Conservation (phyloP, 1,139 yeast species). For the Diutina neorugosa region DNA sequence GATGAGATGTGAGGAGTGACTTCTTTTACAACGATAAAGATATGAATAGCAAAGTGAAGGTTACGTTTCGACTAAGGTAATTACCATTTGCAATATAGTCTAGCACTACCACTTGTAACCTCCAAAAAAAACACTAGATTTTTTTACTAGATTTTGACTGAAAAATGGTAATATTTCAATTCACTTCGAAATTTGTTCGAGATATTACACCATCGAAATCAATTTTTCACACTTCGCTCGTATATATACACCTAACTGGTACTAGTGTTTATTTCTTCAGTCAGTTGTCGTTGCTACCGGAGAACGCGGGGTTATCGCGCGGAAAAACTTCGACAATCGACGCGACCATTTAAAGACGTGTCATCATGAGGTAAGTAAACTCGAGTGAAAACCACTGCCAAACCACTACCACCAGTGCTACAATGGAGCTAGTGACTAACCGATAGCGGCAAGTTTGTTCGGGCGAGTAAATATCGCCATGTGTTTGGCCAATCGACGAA, state of each 20-base stretch:
- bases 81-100: too few species aligned
- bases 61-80: too few species aligned
- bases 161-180: too few species aligned
- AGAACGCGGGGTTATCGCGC: neutral
- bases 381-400: neutral
- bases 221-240: neutral
- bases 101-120: too few species aligned
- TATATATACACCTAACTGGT: neutral
- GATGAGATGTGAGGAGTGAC: neutral
- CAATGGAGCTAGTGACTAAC: neutral
- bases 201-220: too few species aligned
- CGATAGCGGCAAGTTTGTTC: conserved; percentile 78
- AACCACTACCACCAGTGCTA: neutral
- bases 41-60: too few species aligned
- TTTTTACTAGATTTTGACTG: too few species aligned
- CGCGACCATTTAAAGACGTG: neutral
- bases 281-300: neutral
- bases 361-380: conserved; percentile 2
- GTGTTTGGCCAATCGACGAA: conserved; percentile 89
- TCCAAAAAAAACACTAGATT: too few species aligned
- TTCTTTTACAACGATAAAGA: too few species aligned
- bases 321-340: neutral
- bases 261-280: neutral
- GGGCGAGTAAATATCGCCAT: conserved; percentile 94
- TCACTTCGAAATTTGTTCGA: too few species aligned